phyloP scores from a whole-genome alignment of 139 green algal genomes.

The Ettlia oleoabundans region DNA sequence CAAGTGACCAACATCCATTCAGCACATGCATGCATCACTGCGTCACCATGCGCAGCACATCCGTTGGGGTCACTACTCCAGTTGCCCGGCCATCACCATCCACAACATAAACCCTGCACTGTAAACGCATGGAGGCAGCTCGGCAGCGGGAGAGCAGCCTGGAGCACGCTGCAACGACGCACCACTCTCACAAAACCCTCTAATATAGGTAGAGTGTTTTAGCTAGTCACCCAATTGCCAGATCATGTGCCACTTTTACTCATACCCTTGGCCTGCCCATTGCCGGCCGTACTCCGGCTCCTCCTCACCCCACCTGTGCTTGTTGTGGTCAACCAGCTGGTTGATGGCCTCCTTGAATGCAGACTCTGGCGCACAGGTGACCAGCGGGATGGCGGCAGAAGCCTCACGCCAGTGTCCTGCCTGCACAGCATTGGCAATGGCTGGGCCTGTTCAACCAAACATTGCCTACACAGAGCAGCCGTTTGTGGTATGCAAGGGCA shows the following conservation, averaged over 20 bases:
- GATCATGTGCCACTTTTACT: no score
- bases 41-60: conserved; percentile 31
- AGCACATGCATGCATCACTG: not conserved
- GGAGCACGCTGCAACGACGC: no score
- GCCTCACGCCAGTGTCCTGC: conserved; percentile 37
- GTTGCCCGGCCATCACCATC: conserved; percentile 8
- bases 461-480: no score
- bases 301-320: conserved; percentile 39
- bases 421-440: no score
- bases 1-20: not conserved
- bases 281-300: no score
- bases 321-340: conserved; percentile 34
- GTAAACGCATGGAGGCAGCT: not conserved
- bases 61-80: conserved; percentile 45
- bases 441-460: no score
- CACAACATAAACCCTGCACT: conserved; percentile 32
- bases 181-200: no score
- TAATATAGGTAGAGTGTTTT: no score
- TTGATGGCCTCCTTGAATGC: conserved; percentile 13
- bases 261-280: no score
- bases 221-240: no score
- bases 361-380: not conserved
- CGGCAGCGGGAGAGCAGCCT: no score
- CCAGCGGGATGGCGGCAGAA: not conserved
- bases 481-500: no score